Percentiles rank a stretch among this genome's conserved stretches.
phyloP scores from a whole-genome alignment of 495 filamentous ascomycete genomes.

The Geoglossum glabrum region DNA sequence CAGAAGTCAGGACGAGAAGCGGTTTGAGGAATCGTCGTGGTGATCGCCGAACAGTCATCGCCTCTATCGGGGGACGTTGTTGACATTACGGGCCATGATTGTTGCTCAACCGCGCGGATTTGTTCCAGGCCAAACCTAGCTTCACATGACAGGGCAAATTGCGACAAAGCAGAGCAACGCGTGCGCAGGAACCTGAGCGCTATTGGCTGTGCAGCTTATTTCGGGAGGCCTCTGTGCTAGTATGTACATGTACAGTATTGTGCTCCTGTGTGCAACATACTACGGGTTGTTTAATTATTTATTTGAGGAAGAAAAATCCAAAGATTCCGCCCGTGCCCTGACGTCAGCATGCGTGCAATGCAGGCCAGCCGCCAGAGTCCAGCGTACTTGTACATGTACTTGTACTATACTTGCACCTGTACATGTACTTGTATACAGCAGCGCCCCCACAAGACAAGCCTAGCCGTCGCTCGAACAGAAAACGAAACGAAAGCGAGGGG shows the following conservation, averaged over 20 bases:
- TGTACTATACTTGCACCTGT: too few relatives aligned
- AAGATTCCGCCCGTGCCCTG: neutral
- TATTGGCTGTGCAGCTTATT: neutral
- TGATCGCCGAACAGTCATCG: neutral
- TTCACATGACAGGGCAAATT: neutral
- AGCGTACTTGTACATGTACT: too few relatives aligned
- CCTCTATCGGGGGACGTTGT: neutral
- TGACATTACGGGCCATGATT: neutral
- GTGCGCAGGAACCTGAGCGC: neutral
- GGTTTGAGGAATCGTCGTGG: slow-evolving; percentile 32
- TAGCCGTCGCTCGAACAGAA: neutral
- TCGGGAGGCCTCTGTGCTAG: too few relatives aligned
- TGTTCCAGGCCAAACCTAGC: neutral
- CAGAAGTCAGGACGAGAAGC: slow-evolving; percentile 40
- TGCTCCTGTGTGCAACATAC: too few relatives aligned
- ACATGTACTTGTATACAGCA: too few relatives aligned
- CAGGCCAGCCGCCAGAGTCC: too few relatives aligned
- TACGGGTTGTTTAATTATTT: too few relatives aligned
- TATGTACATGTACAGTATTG: too few relatives aligned
- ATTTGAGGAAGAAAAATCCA: neutral
- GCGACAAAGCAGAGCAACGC: neutral
- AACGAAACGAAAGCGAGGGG: neutral
- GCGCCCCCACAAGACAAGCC: too few relatives aligned
- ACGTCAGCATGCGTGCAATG: neutral
- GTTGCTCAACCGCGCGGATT: too few relatives aligned